A percentile compares a stretch with the other conserved stretches of the same genome.
These are phyloP conservation scores for Physaria fendleri DNA, from an alignment of 345 rosid species.

Conservation along the genomic window DNA sequence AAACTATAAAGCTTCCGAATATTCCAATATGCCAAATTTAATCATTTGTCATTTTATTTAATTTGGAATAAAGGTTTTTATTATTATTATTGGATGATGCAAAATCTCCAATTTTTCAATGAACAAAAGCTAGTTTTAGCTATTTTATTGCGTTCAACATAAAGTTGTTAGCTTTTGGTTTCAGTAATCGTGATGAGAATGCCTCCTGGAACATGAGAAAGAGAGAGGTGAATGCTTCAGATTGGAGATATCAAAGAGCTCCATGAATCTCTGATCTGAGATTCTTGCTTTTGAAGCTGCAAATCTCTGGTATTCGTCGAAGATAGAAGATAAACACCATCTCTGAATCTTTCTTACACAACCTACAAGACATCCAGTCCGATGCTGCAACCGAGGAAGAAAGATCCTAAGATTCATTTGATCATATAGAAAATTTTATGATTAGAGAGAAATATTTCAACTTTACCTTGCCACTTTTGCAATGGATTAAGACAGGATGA, in stretches of 20 bases:
- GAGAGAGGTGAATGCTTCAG: conserved; percentile 41
- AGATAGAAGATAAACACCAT: conserved; percentile 69
- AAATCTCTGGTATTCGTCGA: conserved; percentile 72
- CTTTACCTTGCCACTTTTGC: conserved; percentile 85
- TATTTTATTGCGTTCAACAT: not conserved
- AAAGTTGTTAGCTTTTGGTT: not conserved
- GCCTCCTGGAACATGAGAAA: conserved; percentile 40
- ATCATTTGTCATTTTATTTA: not conserved
- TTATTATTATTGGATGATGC: not conserved
- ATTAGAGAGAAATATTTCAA: not conserved
- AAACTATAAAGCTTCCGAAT: conserved; percentile 4
- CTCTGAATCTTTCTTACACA: conserved; percentile 70
- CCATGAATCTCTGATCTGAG: conserved; percentile 69
- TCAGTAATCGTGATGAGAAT: not conserved
- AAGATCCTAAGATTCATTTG: not conserved
- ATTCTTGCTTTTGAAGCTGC: conserved; percentile 63
- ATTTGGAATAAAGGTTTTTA: not conserved
- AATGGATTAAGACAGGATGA: conserved; percentile 68
- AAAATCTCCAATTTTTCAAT: not conserved
- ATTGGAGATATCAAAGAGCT: conserved; percentile 52
- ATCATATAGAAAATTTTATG: not conserved
- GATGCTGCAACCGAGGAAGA: conserved; percentile 39
- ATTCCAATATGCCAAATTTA: conserved; percentile 17
- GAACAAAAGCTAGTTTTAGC: not conserved
- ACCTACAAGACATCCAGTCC: conserved; percentile 71